These are phyloP conservation scores for Calycina herbarum DNA, from an alignment of 2,329 filamentous ascomycete genomes.

Conservation along the genomic window DNA sequence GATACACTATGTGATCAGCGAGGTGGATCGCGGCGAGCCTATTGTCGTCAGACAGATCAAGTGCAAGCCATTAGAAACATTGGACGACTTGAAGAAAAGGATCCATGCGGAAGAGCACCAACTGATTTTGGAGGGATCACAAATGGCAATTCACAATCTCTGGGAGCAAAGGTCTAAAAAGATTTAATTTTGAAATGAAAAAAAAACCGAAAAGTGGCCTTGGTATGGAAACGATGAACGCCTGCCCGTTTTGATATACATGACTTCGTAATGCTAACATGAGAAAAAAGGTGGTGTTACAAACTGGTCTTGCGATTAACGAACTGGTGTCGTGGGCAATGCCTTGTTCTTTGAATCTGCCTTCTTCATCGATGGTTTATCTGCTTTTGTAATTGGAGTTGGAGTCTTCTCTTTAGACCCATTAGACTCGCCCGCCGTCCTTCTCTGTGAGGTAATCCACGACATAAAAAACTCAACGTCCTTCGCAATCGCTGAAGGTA, in stretches of 20 bases:
- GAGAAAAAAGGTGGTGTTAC: conserved; percentile 9
- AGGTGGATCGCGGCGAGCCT: conserved; percentile 78
- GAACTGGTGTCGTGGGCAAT: conserved; percentile 12
- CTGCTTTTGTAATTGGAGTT: background rate
- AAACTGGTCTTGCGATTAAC: conserved; percentile 4
- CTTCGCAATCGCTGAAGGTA: conserved; percentile 65
- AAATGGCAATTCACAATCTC: conserved; percentile 46
- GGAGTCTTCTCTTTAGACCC: background rate
- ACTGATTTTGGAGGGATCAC: conserved; percentile 75
- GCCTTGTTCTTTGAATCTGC: conserved; percentile 1
- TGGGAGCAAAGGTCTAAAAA: conserved; percentile 33
- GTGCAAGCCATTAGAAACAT: conserved; percentile 61
- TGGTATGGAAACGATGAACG: background rate
- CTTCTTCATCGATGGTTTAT: background rate
- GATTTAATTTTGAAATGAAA: background rate
- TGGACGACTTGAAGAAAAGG: conserved; percentile 67
- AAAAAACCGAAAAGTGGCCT: background rate
- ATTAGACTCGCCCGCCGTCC: background rate
- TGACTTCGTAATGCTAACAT: conserved; percentile 13
- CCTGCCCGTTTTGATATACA: conserved; percentile 7
- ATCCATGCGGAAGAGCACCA: conserved; percentile 78
- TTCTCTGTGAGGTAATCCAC: conserved; percentile 50
- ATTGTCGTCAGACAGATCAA: conserved; percentile 71
- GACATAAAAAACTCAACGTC: conserved; percentile 69
- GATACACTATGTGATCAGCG: conserved; percentile 79